phyloP scores from a whole-genome alignment of 1,284 basidiomycete genomes.

The Tilletia indica region DNA sequence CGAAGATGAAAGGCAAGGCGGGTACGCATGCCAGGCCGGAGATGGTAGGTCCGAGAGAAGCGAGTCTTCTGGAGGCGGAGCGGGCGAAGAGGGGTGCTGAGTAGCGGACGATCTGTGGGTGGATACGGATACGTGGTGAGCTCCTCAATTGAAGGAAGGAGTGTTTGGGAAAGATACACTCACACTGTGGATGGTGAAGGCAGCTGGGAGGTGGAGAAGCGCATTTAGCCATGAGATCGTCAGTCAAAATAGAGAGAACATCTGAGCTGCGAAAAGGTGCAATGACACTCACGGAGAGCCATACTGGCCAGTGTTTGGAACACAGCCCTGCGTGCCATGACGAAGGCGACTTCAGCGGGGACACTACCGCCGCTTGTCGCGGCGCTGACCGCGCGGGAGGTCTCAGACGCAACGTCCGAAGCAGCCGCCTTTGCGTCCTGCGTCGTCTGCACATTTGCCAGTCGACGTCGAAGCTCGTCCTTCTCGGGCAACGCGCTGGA shows the following conservation, averaged over 20 bases:
- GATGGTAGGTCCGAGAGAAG: constrained; percentile 75
- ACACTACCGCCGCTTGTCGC: not conserved
- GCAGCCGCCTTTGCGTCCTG: constrained; percentile 27
- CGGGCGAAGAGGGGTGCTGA: constrained; percentile 73
- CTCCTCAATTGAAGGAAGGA: not conserved
- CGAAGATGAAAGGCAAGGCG: constrained; percentile 41
- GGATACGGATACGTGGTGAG: not conserved
- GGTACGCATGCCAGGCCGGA: constrained; percentile 63
- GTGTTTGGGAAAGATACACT: constrained; percentile 10
- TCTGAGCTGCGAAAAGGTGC: no score
- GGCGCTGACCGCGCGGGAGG: not conserved
- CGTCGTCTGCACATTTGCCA: constrained; percentile 26
- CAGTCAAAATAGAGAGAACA: constrained; percentile 12
- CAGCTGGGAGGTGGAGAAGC: constrained; percentile 22
- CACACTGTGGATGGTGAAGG: constrained; percentile 50
- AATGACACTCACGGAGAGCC: constrained; percentile 31
- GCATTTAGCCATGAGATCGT: not conserved
- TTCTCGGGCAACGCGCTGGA: constrained; percentile 30
- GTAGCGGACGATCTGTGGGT: constrained; percentile 59
- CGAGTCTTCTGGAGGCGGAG: constrained; percentile 66
- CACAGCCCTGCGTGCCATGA: constrained; percentile 42
- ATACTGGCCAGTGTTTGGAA: constrained; percentile 52
- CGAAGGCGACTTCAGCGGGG: constrained; percentile 33
- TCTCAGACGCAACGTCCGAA: constrained; percentile 16
- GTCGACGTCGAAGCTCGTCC: constrained; percentile 36